Evolutionary conservation across 306 rosid species (phyloP).

Genomic region (Acacia confusa): DNA sequence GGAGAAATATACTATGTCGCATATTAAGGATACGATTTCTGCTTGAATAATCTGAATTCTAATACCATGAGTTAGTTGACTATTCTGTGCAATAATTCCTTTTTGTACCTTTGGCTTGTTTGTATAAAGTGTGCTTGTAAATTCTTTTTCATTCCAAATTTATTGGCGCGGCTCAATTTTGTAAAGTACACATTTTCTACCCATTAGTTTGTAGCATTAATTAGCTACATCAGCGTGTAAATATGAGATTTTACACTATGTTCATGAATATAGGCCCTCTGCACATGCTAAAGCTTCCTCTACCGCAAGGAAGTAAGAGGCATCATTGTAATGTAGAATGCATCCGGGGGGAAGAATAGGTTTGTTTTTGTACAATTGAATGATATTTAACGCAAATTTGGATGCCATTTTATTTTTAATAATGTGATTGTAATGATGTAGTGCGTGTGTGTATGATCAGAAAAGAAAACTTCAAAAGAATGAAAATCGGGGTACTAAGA

Average conservation of each 20-base stretch:
- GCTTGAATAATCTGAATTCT: constrained; percentile 21
- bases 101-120: background rate
- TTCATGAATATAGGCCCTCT: constrained; percentile 18
- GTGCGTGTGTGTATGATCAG: background rate
- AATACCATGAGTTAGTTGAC: background rate
- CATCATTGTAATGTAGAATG: background rate
- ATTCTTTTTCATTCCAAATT: constrained; percentile 21
- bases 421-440: background rate
- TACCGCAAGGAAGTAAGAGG: constrained; percentile 20
- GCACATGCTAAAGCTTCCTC: constrained; percentile 13
- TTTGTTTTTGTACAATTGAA: background rate
- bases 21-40: background rate
- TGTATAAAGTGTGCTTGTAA: background rate
- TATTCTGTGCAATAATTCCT: background rate
- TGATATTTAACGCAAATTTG: background rate
- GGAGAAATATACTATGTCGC: background rate
- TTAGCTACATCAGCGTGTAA: background rate
- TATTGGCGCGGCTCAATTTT: background rate
- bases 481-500: background rate
- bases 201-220: background rate
- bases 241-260: background rate
- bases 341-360: background rate
- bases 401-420: background rate
- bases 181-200: background rate
- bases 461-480: background rate